phyloP scores from a whole-genome alignment of 2,329 filamentous ascomycete species.

The Ceratocystis colombiana region DNA sequence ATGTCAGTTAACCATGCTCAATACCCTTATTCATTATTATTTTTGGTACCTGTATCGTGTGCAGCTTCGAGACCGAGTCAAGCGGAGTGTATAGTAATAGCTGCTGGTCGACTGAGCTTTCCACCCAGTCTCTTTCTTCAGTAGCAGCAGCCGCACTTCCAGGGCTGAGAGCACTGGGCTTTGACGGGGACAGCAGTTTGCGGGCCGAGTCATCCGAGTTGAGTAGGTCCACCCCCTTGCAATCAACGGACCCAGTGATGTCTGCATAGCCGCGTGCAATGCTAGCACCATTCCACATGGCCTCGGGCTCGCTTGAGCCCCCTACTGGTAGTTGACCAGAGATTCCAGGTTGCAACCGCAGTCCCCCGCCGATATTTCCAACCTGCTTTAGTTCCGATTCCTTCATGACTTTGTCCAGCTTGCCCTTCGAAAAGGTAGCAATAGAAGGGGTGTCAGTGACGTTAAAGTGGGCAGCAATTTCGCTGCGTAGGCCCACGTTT shows the following conservation, averaged over 20 bases:
- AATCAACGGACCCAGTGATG: slow-evolving; percentile 71
- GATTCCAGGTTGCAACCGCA: no score
- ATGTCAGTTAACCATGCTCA: slow-evolving; percentile 26
- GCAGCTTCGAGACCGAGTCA: slow-evolving; percentile 76
- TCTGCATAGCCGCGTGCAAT: slow-evolving; percentile 74
- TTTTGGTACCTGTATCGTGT: slow-evolving; percentile 56
- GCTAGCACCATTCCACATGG: slow-evolving; percentile 59
- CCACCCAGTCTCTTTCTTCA: slow-evolving; percentile 65
- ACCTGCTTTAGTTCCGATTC: slow-evolving; percentile 27
- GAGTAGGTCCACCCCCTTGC: slow-evolving; percentile 70
- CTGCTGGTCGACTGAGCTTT: slow-evolving; percentile 96
- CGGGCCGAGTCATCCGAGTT: slow-evolving; percentile 71
- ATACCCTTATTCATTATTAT: not conserved
- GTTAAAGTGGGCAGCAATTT: slow-evolving; percentile 62
- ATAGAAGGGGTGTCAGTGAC: slow-evolving; percentile 82
- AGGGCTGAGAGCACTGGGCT: slow-evolving; percentile 55
- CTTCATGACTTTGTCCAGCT: slow-evolving; percentile 37
- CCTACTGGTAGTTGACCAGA: slow-evolving; percentile 44
- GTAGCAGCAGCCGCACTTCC: slow-evolving; percentile 40
- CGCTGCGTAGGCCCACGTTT: slow-evolving; percentile 66
- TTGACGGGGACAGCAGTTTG: slow-evolving; percentile 58
- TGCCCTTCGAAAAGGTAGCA: slow-evolving; percentile 68
- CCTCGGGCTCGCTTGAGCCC: not conserved
- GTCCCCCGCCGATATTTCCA: slow-evolving; percentile 29
- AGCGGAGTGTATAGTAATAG: slow-evolving; percentile 89